A percentile compares a stretch with the other conserved stretches of the same genome.
Evolutionary conservation across 1,139 yeast genomes (phyloP).

Genomic region (Suhomyces wounanorum): DNA sequence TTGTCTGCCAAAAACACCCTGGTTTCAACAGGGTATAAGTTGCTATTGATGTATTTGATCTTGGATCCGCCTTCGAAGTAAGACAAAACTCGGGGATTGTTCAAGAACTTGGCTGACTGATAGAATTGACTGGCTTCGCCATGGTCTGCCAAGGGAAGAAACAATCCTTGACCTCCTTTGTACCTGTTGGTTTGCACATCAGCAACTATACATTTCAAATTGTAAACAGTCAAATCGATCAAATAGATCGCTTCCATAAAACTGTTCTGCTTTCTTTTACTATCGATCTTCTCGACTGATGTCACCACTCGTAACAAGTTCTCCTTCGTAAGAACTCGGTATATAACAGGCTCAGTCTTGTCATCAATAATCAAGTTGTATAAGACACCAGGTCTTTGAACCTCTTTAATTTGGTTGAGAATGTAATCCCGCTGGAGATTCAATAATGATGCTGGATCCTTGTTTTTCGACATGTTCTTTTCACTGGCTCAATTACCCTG

Average conservation of each 20-base stretch:
- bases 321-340: slow-evolving; percentile 39
- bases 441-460: slow-evolving; percentile 38
- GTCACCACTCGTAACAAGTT: slow-evolving; percentile 44
- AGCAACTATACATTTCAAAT: slow-evolving; percentile 44
- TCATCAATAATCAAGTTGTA: slow-evolving; percentile 44
- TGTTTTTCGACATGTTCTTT: slow-evolving; percentile 21
- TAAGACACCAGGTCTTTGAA: slow-evolving; percentile 36
- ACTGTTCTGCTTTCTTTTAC: slow-evolving; percentile 36
- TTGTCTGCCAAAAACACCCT: slow-evolving; percentile 43
- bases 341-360: slow-evolving; percentile 37
- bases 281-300: slow-evolving; percentile 42
- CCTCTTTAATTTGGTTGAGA: slow-evolving; percentile 35
- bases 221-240: slow-evolving; percentile 39
- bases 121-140: slow-evolving; percentile 27
- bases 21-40: slow-evolving; percentile 39
- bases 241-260: slow-evolving; percentile 47
- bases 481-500: background rate
- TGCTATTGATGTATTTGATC: slow-evolving; percentile 30
- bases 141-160: slow-evolving; percentile 34
- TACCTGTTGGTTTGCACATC: slow-evolving; percentile 43
- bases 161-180: slow-evolving; percentile 41
- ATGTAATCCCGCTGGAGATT: slow-evolving; percentile 40
- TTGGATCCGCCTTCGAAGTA: slow-evolving; percentile 36
- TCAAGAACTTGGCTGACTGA: slow-evolving; percentile 31
- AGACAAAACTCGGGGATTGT: slow-evolving; percentile 31